Evolutionary conservation across 179 eudicot genomes (phyloP).

Genomic region (Vitellaria paradoxa): DNA sequence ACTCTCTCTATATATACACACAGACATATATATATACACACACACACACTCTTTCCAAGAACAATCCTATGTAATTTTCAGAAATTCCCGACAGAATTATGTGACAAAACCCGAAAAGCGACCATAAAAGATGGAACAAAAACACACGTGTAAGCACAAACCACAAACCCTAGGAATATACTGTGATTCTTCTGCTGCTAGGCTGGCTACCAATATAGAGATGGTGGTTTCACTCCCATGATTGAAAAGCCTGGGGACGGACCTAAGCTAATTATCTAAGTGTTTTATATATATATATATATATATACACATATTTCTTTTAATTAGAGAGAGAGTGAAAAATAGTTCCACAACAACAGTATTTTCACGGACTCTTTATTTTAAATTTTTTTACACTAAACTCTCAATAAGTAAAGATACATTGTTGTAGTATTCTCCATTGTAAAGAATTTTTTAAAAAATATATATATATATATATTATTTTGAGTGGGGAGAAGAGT

Average conservation of each 20-base stretch:
- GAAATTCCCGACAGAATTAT: slow-evolving; percentile 12
- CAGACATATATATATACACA: background rate
- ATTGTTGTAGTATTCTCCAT: too few species aligned
- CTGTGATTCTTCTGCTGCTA: slow-evolving; percentile 5
- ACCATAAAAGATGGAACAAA: slow-evolving; percentile 5
- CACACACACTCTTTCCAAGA: background rate
- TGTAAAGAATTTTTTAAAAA: too few species aligned
- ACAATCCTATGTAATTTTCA: background rate
- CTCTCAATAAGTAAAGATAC: too few species aligned
- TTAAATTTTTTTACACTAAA: too few species aligned
- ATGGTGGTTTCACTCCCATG: background rate
- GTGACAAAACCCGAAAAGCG: slow-evolving; percentile 2
- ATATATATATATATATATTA: too few species aligned
- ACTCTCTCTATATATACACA: background rate
- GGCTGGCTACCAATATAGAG: slow-evolving; percentile 26
- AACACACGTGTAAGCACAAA: background rate
- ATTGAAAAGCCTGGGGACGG: background rate
- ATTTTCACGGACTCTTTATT: too few species aligned
- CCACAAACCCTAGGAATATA: slow-evolving; percentile 11
- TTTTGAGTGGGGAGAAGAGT: too few species aligned
- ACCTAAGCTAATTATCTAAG: too few species aligned
- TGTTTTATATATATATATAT: too few species aligned
- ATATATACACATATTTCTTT: too few species aligned
- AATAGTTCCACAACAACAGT: too few species aligned
- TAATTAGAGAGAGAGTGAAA: too few species aligned